Evolutionary conservation across 2,329 filamentous ascomycete species (phyloP), one percentile per base, ranked within the genome.

Genomic region (Aspergillus calidoustus): DNA sequence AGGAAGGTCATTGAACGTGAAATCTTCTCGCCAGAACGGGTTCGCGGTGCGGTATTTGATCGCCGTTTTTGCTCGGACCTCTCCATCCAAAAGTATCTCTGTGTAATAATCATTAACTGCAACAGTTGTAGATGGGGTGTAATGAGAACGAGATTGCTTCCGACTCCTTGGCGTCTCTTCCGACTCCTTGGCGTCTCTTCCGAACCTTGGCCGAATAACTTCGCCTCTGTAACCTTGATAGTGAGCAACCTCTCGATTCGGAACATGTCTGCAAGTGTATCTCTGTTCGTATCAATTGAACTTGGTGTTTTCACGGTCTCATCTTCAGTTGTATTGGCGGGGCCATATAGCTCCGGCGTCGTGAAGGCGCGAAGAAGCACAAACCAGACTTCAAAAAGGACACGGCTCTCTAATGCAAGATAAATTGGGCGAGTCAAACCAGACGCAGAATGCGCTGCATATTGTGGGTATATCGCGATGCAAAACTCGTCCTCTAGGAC

Each of bases 341-440:
- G 85, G 2, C 89, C 91, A 73, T 97, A 98, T 13, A 98, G 83
- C 69, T 97, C 93, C 0, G 95, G 94, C 50, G 96, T 89, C 0
- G 94, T 92, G 75, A 97, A 97, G 0, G 94, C 93, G 64, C 94
- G 87, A 31, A 99, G 77, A 9, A 99, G 81, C 7, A 97, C 93
- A 71, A 96, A 94, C 95, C 95, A 99, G 13, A 97, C 95, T 74
- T 99, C 95, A 70, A 96, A 97, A n/a, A 96, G 83, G 7, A 96
- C 88, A 47, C 93, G 87, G 28, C 87, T 93, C 68, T 98, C 94
- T 49, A 97, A 79, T 3, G 92, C 91, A 38, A 99, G 82, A 73
- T 96, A 97, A 41, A 98, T 89, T 0, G 95, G 94, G n/a, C 91
- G 88, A 62, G 92, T 89, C 30, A 94, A 90, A 59, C 94, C 82